Percentiles rank a stretch among this genome's conserved stretches.
Conservation (phyloP, 2,329 filamentous ascomycete genomes). For the Beauveria brongniartii region DNA sequence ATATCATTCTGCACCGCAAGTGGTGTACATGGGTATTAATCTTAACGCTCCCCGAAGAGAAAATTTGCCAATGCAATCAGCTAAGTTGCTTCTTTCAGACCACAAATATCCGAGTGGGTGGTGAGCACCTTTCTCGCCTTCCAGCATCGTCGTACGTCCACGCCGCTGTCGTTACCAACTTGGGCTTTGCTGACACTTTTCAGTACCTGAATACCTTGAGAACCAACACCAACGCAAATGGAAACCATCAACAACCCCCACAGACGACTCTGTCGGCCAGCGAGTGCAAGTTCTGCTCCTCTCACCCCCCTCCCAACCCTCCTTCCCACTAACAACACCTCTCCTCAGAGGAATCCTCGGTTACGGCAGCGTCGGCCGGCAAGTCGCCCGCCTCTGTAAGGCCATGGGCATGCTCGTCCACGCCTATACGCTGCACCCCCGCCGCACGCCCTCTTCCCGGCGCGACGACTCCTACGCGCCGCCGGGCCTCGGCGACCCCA, state of each 20-base stretch:
- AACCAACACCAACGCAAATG: slow-evolving; percentile 36
- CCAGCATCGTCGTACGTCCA: slow-evolving; percentile 36
- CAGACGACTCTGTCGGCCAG: slow-evolving; percentile 38
- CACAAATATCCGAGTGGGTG: slow-evolving; percentile 51
- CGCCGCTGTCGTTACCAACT: background rate
- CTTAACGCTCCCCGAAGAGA: too few relatives aligned
- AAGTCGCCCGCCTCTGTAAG: slow-evolving; percentile 46
- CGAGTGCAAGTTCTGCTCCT: slow-evolving; percentile 34
- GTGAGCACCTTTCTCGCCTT: slow-evolving; percentile 42
- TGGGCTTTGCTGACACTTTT: background rate
- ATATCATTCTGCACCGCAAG: slow-evolving; percentile 47
- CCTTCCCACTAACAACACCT: background rate
- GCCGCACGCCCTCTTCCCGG: slow-evolving; percentile 56
- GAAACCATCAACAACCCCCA: slow-evolving; percentile 25
- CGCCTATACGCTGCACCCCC: slow-evolving; percentile 65
- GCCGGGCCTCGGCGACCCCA: slow-evolving; percentile 52
- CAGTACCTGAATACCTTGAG: slow-evolving; percentile 38
- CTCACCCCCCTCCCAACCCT: too few relatives aligned
- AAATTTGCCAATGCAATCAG: background rate
- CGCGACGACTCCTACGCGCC: slow-evolving; percentile 59
- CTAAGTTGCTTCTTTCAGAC: slow-evolving; percentile 24
- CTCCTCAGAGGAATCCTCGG: slow-evolving; percentile 40
- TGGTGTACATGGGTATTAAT: slow-evolving; percentile 46
- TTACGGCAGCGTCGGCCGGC: slow-evolving; percentile 47
- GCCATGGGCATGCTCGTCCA: slow-evolving; percentile 65